phyloP scores from a whole-genome alignment of 805 yeast species.

The Lipomyces spencermartinsiae region DNA sequence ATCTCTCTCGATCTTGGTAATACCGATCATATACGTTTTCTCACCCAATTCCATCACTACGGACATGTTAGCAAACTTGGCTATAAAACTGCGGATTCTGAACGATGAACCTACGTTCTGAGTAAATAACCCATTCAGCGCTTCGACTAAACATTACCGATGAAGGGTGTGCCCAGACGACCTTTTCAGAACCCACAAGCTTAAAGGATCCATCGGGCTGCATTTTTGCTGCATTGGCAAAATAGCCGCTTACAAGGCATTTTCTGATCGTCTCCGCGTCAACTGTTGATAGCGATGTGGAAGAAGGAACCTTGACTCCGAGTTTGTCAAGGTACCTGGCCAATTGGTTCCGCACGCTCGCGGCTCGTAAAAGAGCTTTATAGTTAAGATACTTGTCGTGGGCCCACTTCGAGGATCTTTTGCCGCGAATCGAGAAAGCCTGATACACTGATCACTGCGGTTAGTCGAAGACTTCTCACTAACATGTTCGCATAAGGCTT shows the following conservation, averaged over 20 bases:
- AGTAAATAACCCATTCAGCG: conserved; percentile 34
- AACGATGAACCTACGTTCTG: conserved; percentile 17
- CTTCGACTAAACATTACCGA: conserved; percentile 33
- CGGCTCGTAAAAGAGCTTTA: conserved; percentile 67
- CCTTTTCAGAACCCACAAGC: conserved; percentile 20
- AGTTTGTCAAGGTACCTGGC: conserved; percentile 39
- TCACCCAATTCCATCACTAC: conserved; percentile 32
- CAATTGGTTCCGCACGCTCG: conserved; percentile 68
- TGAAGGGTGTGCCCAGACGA: conserved; percentile 37
- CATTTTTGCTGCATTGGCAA: conserved; percentile 35
- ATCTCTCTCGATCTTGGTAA: conserved; percentile 37
- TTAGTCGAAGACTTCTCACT: neutral
- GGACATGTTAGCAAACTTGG: neutral
- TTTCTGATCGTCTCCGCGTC: conserved; percentile 23
- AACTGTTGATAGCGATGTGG: conserved; percentile 6
- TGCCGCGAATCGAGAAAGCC: conserved; percentile 32
- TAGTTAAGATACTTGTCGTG: conserved; percentile 64
- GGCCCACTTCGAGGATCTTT: conserved; percentile 67
- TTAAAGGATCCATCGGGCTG: conserved; percentile 35
- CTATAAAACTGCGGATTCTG: neutral
- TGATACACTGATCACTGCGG: conserved; percentile 29
- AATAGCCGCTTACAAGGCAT: conserved; percentile 36
- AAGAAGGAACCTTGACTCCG: conserved; percentile 6
- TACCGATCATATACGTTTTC: conserved; percentile 34
- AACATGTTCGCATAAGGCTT: conserved; percentile 53